phyloP scores from a whole-genome alignment of 1,139 yeast species.

The Pneumocystis jirovecii region DNA sequence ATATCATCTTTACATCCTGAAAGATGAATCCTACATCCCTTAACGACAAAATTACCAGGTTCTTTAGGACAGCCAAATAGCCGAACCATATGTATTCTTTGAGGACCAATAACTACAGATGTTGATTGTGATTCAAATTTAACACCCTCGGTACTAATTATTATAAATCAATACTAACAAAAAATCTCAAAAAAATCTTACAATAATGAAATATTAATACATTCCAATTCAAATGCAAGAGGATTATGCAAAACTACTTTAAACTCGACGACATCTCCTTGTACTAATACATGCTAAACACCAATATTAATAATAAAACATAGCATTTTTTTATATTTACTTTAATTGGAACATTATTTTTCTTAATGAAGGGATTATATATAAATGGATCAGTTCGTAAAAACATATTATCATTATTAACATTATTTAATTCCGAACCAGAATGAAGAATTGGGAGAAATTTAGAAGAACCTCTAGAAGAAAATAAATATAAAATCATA shows the following conservation, averaged over 20 bases:
- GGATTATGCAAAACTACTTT: conserved; percentile 60
- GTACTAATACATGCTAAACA: conserved; percentile 11
- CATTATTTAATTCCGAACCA: conserved; percentile 2
- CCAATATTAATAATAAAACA: background rate
- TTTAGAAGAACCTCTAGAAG: background rate
- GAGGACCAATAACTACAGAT: conserved; percentile 22
- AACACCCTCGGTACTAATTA: conserved; percentile 14
- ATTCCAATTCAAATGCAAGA: conserved; percentile 55
- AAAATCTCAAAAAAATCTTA: conserved; percentile 2
- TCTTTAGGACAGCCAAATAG: background rate
- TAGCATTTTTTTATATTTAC: background rate
- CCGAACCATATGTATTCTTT: conserved; percentile 17
- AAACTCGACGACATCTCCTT: conserved; percentile 16
- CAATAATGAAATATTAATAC: conserved; percentile 24
- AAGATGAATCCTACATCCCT: conserved; percentile 34
- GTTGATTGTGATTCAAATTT: conserved; percentile 11
- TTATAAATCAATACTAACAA: background rate
- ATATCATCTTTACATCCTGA: conserved; percentile 30
- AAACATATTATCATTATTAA: conserved; percentile 7
- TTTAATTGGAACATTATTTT: background rate
- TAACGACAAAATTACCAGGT: conserved; percentile 29
- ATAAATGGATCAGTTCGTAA: conserved; percentile 20
- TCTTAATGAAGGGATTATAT: conserved; percentile 29
- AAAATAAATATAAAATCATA: background rate
- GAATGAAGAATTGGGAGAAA: conserved; percentile 13